Evolutionary conservation across 768 basidiomycete genomes (phyloP).

Genomic region (Hygrophoropsis aurantiaca): DNA sequence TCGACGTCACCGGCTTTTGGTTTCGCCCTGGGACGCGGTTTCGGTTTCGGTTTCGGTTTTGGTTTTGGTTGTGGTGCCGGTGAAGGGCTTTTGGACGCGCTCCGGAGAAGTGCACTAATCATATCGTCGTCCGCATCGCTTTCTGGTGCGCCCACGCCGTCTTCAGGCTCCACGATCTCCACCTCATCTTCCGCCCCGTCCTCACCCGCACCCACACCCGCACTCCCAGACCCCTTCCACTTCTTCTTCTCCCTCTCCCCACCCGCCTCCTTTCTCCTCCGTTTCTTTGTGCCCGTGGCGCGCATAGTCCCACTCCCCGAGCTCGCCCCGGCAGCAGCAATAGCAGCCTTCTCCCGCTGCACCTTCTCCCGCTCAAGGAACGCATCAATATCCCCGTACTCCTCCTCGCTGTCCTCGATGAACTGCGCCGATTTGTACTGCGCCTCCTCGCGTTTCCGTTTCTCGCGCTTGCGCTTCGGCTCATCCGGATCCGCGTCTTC

Average conservation of each 20-base stretch:
- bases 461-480: constrained; percentile 38
- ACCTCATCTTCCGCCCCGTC: constrained; percentile 34
- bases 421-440: constrained; percentile 87
- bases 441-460: constrained; percentile 66
- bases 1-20: constrained; percentile 9
- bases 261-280: constrained; percentile 46
- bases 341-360: constrained; percentile 53
- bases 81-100: constrained; percentile 23
- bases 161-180: constrained; percentile 13
- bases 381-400: constrained; percentile 75
- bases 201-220: too few relatives aligned
- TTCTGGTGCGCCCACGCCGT: constrained; percentile 17
- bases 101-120: constrained; percentile 16
- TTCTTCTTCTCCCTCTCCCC: constrained; percentile 45
- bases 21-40: constrained; percentile 44
- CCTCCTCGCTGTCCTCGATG: constrained; percentile 88
- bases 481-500: constrained; percentile 35
- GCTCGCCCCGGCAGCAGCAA: constrained; percentile 42
- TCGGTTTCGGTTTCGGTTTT: constrained; percentile 27
- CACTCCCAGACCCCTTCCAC: constrained; percentile 27
- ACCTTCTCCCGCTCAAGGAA: constrained; percentile 78
- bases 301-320: constrained; percentile 44
- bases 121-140: constrained; percentile 21
- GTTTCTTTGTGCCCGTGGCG: constrained; percentile 55
- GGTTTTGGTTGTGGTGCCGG: constrained; percentile 3